Conservation (phyloP, 371 early-diverging fungal genomes). For the Syncephalastrum racemosum region DNA sequence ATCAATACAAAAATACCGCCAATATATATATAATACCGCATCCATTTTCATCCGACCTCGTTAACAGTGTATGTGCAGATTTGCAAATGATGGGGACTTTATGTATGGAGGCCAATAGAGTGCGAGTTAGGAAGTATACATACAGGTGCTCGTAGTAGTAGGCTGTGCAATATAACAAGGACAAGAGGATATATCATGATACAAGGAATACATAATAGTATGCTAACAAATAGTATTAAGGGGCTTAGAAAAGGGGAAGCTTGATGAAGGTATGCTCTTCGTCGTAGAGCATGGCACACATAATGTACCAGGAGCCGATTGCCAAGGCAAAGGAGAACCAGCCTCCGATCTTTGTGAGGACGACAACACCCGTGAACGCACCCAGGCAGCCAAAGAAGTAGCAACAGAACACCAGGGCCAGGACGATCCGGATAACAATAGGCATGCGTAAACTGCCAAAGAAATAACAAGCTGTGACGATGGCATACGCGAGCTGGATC, state of each 20-base stretch:
- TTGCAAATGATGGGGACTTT: no score
- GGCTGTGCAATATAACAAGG: no score
- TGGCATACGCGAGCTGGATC: conserved; percentile 23
- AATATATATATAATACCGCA: no score
- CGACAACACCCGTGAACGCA: conserved; percentile 16
- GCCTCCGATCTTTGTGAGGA: conserved; percentile 23
- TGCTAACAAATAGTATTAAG: no score
- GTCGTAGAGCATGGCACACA: conserved; percentile 19
- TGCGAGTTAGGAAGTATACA: no score
- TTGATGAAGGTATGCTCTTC: conserved; percentile 23
- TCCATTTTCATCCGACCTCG: no score
- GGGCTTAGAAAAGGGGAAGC: conserved; percentile 22
- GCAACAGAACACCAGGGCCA: conserved; percentile 24
- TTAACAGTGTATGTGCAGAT: no score
- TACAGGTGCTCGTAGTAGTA: no score
- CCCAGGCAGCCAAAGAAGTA: conserved; percentile 27
- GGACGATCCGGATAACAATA: conserved; percentile 21
- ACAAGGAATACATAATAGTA: no score
- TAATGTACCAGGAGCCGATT: conserved; percentile 27
- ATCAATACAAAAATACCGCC: no score
- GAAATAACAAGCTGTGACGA: conserved; percentile 29
- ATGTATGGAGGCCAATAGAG: no score
- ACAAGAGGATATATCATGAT: no score
- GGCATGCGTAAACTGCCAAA: conserved; percentile 31
- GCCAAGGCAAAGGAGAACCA: conserved; percentile 29